Evolutionary conservation across 164 flowering plant genomes (phyloP).

Genomic region (Umbellularia californica): DNA sequence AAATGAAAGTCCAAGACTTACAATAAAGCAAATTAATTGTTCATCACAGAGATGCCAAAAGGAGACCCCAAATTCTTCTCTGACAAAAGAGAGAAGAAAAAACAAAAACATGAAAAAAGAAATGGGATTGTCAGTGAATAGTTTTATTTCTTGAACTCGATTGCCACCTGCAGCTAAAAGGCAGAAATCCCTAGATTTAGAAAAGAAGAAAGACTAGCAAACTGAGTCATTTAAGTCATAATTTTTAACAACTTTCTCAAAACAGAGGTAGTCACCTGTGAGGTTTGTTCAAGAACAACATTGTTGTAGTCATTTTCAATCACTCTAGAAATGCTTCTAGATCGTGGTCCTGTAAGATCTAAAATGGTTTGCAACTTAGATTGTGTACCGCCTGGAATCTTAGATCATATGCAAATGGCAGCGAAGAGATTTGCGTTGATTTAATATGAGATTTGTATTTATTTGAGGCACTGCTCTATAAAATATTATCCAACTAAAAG

Average conservation of each 20-base stretch:
- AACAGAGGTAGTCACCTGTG: conserved; percentile 45
- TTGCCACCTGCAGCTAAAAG: not conserved
- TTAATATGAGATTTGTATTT: no score
- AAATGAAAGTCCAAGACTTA: no score
- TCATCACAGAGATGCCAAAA: no score
- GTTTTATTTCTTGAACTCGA: not conserved
- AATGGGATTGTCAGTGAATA: not conserved
- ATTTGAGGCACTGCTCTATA: no score
- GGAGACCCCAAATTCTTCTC: not conserved
- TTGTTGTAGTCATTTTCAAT: conserved; percentile 87
- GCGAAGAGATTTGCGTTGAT: no score
- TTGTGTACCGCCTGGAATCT: no score
- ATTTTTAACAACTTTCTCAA: not conserved
- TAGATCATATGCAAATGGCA: no score
- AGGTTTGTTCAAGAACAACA: conserved; percentile 46
- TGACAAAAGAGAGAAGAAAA: not conserved
- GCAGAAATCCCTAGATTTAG: not conserved
- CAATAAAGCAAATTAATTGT: no score
- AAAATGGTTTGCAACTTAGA: no score
- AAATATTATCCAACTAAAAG: no score
- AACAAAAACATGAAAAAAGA: not conserved
- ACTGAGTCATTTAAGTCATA: not conserved
- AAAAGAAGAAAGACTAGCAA: not conserved
- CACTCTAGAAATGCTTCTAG: conserved; percentile 91
- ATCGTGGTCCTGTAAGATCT: conserved; percentile 48